These are phyloP conservation scores for Vigna radiata DNA, from an alignment of 306 rosid species.

Conservation along the genomic window DNA sequence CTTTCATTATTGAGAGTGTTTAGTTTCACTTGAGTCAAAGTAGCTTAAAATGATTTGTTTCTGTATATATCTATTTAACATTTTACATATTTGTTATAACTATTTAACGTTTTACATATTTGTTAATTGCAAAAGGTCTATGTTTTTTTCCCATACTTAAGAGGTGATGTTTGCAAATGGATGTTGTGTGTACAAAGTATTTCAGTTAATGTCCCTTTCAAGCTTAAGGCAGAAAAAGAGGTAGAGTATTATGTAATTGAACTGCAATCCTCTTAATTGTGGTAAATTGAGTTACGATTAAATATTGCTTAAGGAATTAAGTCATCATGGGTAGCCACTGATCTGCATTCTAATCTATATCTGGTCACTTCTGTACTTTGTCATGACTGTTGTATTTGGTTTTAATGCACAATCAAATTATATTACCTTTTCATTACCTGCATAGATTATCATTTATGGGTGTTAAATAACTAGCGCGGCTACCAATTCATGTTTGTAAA, in stretches of 20 bases:
- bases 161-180: constrained; percentile 17
- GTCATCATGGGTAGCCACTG: not conserved
- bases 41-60: not conserved
- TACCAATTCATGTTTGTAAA: constrained; percentile 8
- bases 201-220: constrained; percentile 25
- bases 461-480: not conserved
- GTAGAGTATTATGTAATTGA: not conserved
- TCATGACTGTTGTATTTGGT: not conserved
- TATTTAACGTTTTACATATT: not conserved
- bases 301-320: constrained; percentile 7
- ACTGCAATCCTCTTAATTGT: constrained; percentile 22
- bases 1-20: not conserved
- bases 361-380: not conserved
- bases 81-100: not conserved
- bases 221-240: not conserved
- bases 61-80: not conserved
- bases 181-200: not conserved
- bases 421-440: not conserved
- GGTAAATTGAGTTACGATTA: not conserved
- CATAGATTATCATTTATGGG: not conserved
- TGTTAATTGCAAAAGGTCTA: not conserved
- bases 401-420: not conserved
- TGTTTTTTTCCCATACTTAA: not conserved
- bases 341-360: not conserved
- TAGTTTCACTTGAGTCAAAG: not conserved